Conservation (phyloP, 164 flowering plant genomes). For the Kalanchoe fedtschenkoi region DNA sequence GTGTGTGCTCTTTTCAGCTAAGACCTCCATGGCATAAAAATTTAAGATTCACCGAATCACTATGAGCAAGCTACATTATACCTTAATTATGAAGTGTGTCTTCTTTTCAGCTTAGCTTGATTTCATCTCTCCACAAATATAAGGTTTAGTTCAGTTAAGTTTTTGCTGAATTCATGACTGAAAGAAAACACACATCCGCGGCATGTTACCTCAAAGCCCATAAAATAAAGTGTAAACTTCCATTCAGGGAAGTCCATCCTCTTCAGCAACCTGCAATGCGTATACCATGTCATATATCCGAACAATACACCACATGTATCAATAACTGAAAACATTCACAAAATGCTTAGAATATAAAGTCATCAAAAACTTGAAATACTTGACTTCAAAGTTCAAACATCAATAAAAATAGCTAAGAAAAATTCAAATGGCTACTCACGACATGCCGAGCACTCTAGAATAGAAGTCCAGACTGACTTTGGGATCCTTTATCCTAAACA, state of each 20-base stretch:
- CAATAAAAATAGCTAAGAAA: neutral
- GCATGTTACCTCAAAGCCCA: neutral
- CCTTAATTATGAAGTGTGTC: no score
- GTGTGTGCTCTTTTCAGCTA: no score
- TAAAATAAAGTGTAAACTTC: neutral
- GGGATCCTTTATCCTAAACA: conserved; percentile 94
- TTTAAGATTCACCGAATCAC: no score
- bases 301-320: neutral
- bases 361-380: neutral
- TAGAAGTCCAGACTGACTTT: conserved; percentile 93
- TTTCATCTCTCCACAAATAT: no score
- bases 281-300: no score
- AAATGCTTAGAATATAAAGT: neutral
- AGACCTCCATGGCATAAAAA: no score
- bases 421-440: conserved; percentile 49
- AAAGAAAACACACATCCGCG: no score
- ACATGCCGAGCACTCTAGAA: conserved; percentile 89
- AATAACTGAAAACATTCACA: neutral
- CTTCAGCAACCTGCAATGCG: neutral
- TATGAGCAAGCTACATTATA: no score
- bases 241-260: neutral
- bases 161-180: no score
- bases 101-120: no score
- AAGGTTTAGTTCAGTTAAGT: no score
- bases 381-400: neutral